Evolutionary conservation across 768 basidiomycete species (phyloP), one percentile per base, ranked within the genome.

Genomic region (Hysterangium stoloniferum): DNA sequence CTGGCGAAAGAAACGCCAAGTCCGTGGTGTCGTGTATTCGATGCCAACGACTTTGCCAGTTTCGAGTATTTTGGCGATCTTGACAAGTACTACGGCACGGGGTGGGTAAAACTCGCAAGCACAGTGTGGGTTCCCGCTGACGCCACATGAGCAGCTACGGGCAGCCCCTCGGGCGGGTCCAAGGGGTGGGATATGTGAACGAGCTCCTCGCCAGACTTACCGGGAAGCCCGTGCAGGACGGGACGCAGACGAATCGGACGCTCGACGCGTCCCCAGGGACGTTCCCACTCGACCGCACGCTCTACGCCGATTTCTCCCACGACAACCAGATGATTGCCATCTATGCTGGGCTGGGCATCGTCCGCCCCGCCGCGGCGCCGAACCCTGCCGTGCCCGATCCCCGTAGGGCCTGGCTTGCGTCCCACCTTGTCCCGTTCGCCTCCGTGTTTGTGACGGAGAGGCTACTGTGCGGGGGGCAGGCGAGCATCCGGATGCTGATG

Each of bases 111-210:
- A 37, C 19, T 33, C 28, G 15, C 15, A 32, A 22, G 45, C 20
- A 35, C 34, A 11, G 25, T 43, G 19, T 29, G 42, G 12, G 24
- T 41, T 4, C 20, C 3, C 19, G 6, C 6, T n/a, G 25, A 19
- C n/a, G 3, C 13, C 11, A 33, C 36, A 34, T 46, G 12, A 17
- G 6, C 53, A 86, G 84, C 17, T 76, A 86, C 52, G 87, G 88
- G 3, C 78, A 80, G 53, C 56, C 62, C 2, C 68, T 90, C 1
- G 88, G 89, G 1, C 80, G 69, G 4, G 78, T 89, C 5, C 86
- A 88, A 61, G 88, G 89, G 27, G 82, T 92, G 4, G 92, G 91
- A 5, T 95, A 86, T 62, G 71, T 86, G 59, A 91, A 91, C 62
- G 91, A 94, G 66, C 76, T 95, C 15, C 63, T 94, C 17, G 86